Evolutionary conservation across 768 basidiomycete genomes (phyloP).

Genomic region (Imleria badia): DNA sequence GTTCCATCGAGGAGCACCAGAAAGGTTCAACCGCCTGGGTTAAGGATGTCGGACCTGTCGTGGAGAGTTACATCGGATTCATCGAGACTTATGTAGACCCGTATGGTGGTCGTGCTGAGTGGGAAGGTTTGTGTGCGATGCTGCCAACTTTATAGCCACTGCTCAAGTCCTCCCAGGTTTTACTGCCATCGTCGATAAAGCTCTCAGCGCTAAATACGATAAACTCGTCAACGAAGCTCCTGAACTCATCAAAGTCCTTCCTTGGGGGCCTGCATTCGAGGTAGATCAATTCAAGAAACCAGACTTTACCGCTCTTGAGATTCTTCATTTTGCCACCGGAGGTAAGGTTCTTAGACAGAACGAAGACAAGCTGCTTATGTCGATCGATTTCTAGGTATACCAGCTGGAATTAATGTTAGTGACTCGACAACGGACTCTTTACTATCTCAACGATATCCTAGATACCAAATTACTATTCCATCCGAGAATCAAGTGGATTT

Average conservation of each 20-base stretch:
- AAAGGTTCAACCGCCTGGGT: constrained; percentile 81
- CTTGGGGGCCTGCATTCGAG: constrained; percentile 72
- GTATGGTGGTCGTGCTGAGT: constrained; percentile 88
- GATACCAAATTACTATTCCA: constrained; percentile 86
- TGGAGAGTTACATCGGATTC: constrained; percentile 88
- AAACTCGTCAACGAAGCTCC: constrained; percentile 74
- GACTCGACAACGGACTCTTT: not conserved
- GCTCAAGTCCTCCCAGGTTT: constrained; percentile 52
- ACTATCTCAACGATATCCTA: constrained; percentile 24
- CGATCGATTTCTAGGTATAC: constrained; percentile 54
- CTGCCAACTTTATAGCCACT: not conserved
- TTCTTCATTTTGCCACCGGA: constrained; percentile 80
- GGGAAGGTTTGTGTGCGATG: constrained; percentile 62
- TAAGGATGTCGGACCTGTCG: constrained; percentile 81
- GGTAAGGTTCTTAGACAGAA: constrained; percentile 41
- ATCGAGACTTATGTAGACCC: constrained; percentile 88
- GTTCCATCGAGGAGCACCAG: constrained; percentile 79
- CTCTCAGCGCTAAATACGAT: constrained; percentile 80
- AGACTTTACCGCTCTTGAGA: constrained; percentile 84
- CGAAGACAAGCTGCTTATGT: not conserved
- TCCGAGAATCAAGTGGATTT: constrained; percentile 79
- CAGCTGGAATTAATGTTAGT: constrained; percentile 79
- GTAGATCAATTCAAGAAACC: constrained; percentile 81
- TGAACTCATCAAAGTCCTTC: constrained; percentile 74
- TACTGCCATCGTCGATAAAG: constrained; percentile 86